phyloP scores from a whole-genome alignment of 2,329 filamentous ascomycete genomes.

The Westerdykella aurantiaca region DNA sequence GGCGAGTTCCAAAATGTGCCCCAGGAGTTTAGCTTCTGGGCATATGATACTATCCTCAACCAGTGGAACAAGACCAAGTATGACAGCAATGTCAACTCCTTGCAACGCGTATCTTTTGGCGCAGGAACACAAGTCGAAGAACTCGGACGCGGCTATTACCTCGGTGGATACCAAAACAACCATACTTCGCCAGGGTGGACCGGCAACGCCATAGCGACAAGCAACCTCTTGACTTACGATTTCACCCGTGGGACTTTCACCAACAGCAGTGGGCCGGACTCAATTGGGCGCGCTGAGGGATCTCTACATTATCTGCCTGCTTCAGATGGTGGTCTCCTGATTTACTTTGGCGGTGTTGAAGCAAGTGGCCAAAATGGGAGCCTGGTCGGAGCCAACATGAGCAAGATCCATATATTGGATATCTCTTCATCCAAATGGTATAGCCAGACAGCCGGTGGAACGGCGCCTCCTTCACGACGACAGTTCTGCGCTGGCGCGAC shows the following conservation, averaged over 20 bases:
- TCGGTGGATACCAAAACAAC: constrained; percentile 58
- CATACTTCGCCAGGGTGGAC: constrained; percentile 49
- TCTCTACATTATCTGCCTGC: constrained; percentile 56
- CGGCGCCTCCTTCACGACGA: constrained; percentile 48
- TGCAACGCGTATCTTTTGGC: constrained; percentile 51
- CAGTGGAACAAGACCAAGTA: constrained; percentile 49
- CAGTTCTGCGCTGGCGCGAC: constrained; percentile 58
- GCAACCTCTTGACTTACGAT: constrained; percentile 52
- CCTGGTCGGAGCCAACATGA: constrained; percentile 34
- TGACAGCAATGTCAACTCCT: constrained; percentile 29
- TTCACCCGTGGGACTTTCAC: constrained; percentile 49
- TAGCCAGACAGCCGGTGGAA: constrained; percentile 51
- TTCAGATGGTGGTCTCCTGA: constrained; percentile 54
- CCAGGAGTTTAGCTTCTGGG: constrained; percentile 47
- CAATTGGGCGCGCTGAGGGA: constrained; percentile 53
- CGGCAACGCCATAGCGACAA: constrained; percentile 45
- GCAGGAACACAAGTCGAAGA: constrained; percentile 52
- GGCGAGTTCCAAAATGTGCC: constrained; percentile 49
- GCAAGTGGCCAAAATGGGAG: constrained; percentile 46
- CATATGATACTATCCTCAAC: constrained; percentile 54
- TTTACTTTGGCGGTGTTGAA: constrained; percentile 58
- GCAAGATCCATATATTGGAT: constrained; percentile 55
- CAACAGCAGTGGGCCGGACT: constrained; percentile 52
- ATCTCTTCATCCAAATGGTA: constrained; percentile 57
- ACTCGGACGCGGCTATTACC: constrained; percentile 55